Evolutionary conservation across 768 basidiomycete species (phyloP).

Genomic region (Amanita jacksonii): DNA sequence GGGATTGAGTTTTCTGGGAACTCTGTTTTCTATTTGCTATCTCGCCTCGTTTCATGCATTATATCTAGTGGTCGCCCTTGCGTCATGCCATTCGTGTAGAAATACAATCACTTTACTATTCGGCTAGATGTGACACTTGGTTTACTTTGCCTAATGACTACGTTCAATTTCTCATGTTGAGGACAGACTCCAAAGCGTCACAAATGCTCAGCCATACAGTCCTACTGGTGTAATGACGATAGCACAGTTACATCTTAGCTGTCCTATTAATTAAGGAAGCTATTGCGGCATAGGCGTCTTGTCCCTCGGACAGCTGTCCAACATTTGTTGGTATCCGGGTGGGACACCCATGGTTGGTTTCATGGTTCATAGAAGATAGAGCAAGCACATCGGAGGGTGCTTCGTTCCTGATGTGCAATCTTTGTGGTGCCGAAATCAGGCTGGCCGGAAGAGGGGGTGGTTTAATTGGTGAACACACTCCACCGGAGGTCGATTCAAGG

Average conservation of each 20-base stretch:
- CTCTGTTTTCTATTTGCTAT: constrained; percentile 10
- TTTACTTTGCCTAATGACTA: constrained; percentile 1
- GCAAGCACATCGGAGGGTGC: neutral
- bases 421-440: constrained; percentile 3
- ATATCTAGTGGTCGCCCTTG: constrained; percentile 18
- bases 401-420: constrained; percentile 4
- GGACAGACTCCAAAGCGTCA: too few relatives aligned
- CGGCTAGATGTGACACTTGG: constrained; percentile 16
- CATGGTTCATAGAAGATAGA: neutral
- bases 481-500: neutral
- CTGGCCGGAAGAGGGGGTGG: constrained; percentile 2
- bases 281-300: constrained; percentile 4
- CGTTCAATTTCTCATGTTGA: neutral
- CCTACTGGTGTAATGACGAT: neutral
- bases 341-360: neutral
- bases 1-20: constrained; percentile 28
- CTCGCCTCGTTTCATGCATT: constrained; percentile 16
- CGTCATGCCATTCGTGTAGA: constrained; percentile 20
- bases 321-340: neutral
- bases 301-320: neutral
- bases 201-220: too few relatives aligned
- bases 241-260: neutral
- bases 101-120: constrained; percentile 17
- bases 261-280: constrained; percentile 4
- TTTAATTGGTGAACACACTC: neutral